These are phyloP conservation scores for Candida tunisiensis DNA, from an alignment of 1,139 yeast genomes.

Conservation along the genomic window DNA sequence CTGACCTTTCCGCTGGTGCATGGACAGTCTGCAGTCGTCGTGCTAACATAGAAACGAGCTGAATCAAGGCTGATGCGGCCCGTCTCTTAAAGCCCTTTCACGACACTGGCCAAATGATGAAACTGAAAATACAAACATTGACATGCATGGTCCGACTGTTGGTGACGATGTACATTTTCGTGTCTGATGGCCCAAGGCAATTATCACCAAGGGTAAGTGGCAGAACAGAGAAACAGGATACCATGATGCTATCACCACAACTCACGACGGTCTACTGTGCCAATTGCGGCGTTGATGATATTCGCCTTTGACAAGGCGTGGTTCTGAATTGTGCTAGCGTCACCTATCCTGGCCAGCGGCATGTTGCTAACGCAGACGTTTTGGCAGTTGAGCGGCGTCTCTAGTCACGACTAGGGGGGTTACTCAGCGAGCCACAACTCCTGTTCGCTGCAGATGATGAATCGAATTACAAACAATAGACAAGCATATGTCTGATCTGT, in stretches of 20 bases:
- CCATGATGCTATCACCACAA: conserved; percentile 82
- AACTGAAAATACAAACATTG: conserved; percentile 86
- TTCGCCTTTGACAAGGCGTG: conserved; percentile 99
- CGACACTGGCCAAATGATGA: conserved; percentile 19
- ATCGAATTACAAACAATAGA: no score
- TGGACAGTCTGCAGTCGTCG: not conserved
- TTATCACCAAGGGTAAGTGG: conserved; percentile 9
- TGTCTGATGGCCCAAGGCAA: no score
- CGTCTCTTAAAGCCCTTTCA: no score
- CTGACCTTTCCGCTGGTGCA: conserved; percentile 24
- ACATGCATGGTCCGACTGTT: conserved; percentile 90
- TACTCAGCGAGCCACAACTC: no score
- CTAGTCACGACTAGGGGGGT: no score
- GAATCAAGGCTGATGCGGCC: no score
- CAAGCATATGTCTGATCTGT: no score
- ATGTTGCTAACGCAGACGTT: no score
- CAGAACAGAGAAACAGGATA: conserved; percentile 4
- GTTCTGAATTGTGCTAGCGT: no score
- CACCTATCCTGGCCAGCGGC: no score
- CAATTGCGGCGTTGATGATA: conserved; percentile 80
- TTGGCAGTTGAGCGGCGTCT: no score
- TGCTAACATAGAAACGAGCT: not conserved
- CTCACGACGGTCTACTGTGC: conserved; percentile 99
- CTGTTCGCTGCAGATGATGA: no score
- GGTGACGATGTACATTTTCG: conserved; percentile 34